Conservation (phyloP, 2,329 filamentous ascomycete genomes). For the Fusarium ramigenum region DNA sequence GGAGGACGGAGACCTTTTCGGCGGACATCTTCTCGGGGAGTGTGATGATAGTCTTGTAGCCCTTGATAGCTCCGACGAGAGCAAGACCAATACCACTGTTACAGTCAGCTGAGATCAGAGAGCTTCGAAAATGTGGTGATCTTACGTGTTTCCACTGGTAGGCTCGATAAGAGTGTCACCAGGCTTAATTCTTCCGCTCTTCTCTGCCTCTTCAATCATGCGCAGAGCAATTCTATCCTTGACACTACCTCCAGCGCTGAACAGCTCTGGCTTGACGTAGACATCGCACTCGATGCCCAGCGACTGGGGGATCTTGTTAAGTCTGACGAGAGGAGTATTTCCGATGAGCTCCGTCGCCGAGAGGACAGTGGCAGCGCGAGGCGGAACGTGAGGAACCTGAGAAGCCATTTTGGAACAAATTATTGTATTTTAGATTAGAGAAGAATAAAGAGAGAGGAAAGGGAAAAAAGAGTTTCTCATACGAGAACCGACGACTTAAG, state of each 20-base stretch:
- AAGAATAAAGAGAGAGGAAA: neutral
- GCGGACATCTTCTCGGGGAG: slow-evolving; percentile 99
- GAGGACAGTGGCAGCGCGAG: slow-evolving; percentile 54
- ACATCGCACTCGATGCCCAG: slow-evolving; percentile 89
- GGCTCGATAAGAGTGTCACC: slow-evolving; percentile 98
- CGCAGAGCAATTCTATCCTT: slow-evolving; percentile 95
- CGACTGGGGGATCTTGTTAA: slow-evolving; percentile 93
- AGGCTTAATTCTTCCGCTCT: slow-evolving; percentile 90
- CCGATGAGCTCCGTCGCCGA: slow-evolving; percentile 89
- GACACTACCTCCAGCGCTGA: slow-evolving; percentile 93
- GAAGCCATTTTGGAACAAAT: slow-evolving; percentile 35
- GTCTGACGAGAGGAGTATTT: slow-evolving; percentile 91
- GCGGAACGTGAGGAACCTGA: slow-evolving; percentile 46
- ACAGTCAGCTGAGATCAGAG: neutral
- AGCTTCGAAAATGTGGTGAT: neutral
- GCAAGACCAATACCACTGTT: slow-evolving; percentile 86
- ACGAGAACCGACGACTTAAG: slow-evolving; percentile 27
- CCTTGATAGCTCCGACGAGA: slow-evolving; percentile 93
- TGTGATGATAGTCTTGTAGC: slow-evolving; percentile 98
- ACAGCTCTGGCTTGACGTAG: slow-evolving; percentile 91
- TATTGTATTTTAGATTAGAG: neutral
- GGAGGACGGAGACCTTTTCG: slow-evolving; percentile 95
- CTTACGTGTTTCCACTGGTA: slow-evolving; percentile 90
- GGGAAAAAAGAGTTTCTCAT: slow-evolving; percentile 16
- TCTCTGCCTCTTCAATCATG: slow-evolving; percentile 97